phyloP scores from a whole-genome alignment of 352 stramenopile species.

The Phytophthora sp. region DNA sequence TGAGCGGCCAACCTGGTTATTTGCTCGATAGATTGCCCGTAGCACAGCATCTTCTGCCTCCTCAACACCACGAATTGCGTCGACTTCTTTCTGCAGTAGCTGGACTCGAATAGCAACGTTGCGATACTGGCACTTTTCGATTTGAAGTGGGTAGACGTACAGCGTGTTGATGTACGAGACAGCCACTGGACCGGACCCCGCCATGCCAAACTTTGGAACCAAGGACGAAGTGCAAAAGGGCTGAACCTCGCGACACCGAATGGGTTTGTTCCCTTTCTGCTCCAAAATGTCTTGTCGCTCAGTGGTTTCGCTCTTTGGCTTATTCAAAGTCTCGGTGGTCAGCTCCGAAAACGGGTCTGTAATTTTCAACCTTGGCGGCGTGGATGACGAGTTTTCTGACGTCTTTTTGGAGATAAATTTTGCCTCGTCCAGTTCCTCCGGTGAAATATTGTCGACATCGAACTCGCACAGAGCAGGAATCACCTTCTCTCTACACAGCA shows the following conservation, averaged over 20 bases:
- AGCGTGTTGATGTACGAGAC: constrained; percentile 63
- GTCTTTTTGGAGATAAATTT: constrained; percentile 61
- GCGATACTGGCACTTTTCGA: constrained; percentile 72
- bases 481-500: constrained; percentile 47
- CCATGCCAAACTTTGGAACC: constrained; percentile 43
- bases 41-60: constrained; percentile 44
- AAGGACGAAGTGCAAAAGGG: constrained; percentile 58
- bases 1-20: constrained; percentile 35
- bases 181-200: constrained; percentile 58
- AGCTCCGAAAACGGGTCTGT: constrained; percentile 47
- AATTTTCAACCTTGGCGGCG: constrained; percentile 30
- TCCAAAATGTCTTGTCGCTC: not conserved
- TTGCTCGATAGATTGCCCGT: constrained; percentile 41
- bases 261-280: not conserved
- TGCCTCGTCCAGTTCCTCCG: constrained; percentile 42
- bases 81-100: constrained; percentile 55
- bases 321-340: constrained; percentile 7
- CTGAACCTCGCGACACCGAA: constrained; percentile 64
- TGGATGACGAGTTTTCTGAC: constrained; percentile 1
- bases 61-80: constrained; percentile 50
- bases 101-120: constrained; percentile 76
- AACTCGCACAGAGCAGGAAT: constrained; percentile 65
- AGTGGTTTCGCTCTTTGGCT: not conserved
- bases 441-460: constrained; percentile 55
- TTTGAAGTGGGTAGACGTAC: constrained; percentile 69